phyloP scores from a whole-genome alignment of 1,284 basidiomycete genomes.

The Moesziomyces antarcticus region DNA sequence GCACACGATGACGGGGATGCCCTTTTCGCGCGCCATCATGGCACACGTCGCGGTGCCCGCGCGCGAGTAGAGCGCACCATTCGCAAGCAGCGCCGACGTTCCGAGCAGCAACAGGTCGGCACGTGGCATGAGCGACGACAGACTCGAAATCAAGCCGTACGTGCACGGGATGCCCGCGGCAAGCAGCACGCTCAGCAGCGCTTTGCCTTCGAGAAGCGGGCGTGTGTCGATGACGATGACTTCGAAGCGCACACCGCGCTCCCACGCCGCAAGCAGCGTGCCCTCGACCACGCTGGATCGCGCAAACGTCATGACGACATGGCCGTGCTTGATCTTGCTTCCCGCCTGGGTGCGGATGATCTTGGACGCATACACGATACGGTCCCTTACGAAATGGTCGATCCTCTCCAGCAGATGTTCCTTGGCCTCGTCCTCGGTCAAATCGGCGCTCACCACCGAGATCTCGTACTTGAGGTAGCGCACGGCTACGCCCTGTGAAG shows the following conservation, averaged over 20 bases:
- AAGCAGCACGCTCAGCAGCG: conserved; percentile 78
- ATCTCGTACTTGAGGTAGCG: conserved; percentile 96
- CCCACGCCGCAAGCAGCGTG: conserved; percentile 79
- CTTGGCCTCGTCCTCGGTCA: conserved; percentile 96
- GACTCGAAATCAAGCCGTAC: conserved; percentile 88
- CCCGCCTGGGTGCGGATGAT: conserved; percentile 87
- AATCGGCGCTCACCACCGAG: conserved; percentile 87
- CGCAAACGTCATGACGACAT: conserved; percentile 92
- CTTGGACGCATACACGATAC: conserved; percentile 91
- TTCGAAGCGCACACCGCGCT: conserved; percentile 77
- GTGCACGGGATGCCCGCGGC: conserved; percentile 84
- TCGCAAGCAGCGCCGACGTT: conserved; percentile 91
- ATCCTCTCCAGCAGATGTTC: conserved; percentile 84
- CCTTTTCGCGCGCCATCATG: conserved; percentile 90
- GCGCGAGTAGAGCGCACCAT: conserved; percentile 92
- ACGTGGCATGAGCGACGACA: conserved; percentile 83
- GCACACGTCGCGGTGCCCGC: conserved; percentile 95
- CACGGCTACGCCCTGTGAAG: conserved; percentile 94
- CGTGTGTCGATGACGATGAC: conserved; percentile 95
- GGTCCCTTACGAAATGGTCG: conserved; percentile 91
- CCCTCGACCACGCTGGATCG: conserved; percentile 95
- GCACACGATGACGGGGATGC: conserved; percentile 92
- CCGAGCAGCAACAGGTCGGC: conserved; percentile 87
- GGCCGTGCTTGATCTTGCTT: conserved; percentile 91
- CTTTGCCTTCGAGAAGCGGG: conserved; percentile 86